Conservation (phyloP, 768 basidiomycete species). For the Phaeotremella fagi region DNA sequence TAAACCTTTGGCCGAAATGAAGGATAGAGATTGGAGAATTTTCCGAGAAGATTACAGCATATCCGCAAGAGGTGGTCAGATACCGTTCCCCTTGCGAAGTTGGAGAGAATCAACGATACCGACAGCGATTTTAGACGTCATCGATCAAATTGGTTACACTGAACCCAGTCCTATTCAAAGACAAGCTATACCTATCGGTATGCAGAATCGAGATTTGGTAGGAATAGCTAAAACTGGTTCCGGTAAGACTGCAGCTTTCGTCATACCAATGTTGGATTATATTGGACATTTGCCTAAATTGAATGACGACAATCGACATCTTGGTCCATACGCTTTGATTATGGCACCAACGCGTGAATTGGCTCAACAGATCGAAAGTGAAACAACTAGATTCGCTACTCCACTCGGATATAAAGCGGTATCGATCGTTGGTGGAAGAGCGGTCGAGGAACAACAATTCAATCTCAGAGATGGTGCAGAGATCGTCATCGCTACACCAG, state of each 20-base stretch:
- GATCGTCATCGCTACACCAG: constrained; percentile 97
- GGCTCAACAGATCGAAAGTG: constrained; percentile 93
- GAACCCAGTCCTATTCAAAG: constrained; percentile 96
- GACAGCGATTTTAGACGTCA: constrained; percentile 67
- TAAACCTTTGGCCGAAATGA: constrained; percentile 86
- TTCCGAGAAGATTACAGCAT: constrained; percentile 99
- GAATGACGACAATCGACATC: constrained; percentile 85
- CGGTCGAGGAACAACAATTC: constrained; percentile 96
- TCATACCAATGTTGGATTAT: constrained; percentile 95
- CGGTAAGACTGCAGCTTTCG: constrained; percentile 97
- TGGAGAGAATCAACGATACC: constrained; percentile 90
- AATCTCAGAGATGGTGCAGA: constrained; percentile 97
- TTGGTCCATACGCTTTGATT: constrained; percentile 90
- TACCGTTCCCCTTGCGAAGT: constrained; percentile 86
- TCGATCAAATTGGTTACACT: constrained; percentile 90
- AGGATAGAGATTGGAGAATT: constrained; percentile 97
- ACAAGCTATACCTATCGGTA: constrained; percentile 97
- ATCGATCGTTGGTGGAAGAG: constrained; percentile 94
- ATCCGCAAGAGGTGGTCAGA: constrained; percentile 85
- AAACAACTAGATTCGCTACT: constrained; percentile 83
- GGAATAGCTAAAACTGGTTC: constrained; percentile 99
- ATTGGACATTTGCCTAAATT: constrained; percentile 80
- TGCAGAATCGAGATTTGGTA: constrained; percentile 94
- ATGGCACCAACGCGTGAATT: constrained; percentile 96
- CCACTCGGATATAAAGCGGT: constrained; percentile 90